phyloP scores from a whole-genome alignment of 768 basidiomycete genomes.

The Suillus subluteus region DNA sequence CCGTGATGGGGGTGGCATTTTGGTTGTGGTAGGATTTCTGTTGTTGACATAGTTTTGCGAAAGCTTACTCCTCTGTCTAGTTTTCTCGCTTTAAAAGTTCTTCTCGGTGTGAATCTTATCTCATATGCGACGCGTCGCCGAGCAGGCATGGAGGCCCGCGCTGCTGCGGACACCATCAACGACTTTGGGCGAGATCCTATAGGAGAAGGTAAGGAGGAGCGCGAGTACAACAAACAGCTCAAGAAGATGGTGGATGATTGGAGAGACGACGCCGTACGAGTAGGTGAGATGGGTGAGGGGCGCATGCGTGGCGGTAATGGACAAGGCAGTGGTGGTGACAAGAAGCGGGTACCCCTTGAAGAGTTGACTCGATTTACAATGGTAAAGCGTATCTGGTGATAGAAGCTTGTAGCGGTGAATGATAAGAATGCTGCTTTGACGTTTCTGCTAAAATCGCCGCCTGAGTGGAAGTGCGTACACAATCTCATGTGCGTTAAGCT shows the following conservation, averaged over 20 bases:
- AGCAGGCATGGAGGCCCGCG: conserved; percentile 78
- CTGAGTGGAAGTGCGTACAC: background rate
- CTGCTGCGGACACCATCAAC: conserved; percentile 76
- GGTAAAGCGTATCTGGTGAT: conserved; percentile 87
- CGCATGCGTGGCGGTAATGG: conserved; percentile 22
- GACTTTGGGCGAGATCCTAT: conserved; percentile 91
- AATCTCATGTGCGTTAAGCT: background rate
- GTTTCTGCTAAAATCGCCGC: background rate
- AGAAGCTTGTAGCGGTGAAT: background rate
- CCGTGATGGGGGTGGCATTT: conserved; percentile 61
- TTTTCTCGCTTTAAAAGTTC: conserved; percentile 85
- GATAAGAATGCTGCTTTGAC: background rate
- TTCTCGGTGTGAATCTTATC: conserved; percentile 88
- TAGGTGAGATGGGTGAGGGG: conserved; percentile 76
- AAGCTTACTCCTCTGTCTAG: conserved; percentile 39
- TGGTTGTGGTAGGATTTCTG: conserved; percentile 81
- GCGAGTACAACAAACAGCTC: conserved; percentile 83
- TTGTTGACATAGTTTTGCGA: background rate
- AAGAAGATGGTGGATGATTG: conserved; percentile 70
- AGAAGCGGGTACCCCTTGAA: conserved; percentile 72
- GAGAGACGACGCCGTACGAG: conserved; percentile 66
- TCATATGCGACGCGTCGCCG: conserved; percentile 79
- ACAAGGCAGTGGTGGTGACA: conserved; percentile 32
- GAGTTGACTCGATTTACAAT: conserved; percentile 94
- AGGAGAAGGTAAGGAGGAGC: conserved; percentile 88